Conservation (phyloP, 352 stramenopile species). For the Globisporangium echinulatum region DNA sequence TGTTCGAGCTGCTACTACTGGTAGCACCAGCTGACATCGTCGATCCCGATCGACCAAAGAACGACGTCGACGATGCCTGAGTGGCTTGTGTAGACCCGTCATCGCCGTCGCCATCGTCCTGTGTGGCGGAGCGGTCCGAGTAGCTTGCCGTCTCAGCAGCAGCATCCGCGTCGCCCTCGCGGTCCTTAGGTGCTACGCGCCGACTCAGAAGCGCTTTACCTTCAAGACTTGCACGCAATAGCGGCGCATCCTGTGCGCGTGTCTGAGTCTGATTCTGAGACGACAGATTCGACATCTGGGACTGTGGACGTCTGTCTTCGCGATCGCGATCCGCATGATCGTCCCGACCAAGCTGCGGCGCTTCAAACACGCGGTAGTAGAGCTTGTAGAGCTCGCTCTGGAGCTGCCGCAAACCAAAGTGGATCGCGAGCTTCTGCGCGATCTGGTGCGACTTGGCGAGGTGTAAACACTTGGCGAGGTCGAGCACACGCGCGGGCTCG, state of each 20-base stretch:
- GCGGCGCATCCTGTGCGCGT: neutral
- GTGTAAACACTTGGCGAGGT: slow-evolving; percentile 76
- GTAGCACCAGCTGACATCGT: neutral
- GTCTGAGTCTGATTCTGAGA: neutral
- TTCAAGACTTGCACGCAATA: slow-evolving; percentile 7
- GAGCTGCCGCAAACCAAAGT: slow-evolving; percentile 71
- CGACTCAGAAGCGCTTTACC: slow-evolving; percentile 15
- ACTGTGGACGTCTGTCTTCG: no score
- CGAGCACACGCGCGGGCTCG: slow-evolving; percentile 56
- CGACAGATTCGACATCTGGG: neutral
- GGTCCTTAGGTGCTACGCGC: neutral
- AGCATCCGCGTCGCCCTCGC: no score
- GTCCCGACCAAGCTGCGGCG: slow-evolving; percentile 14
- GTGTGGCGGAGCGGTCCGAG: neutral
- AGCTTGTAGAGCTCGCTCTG: slow-evolving; percentile 69
- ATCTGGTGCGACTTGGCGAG: slow-evolving; percentile 82
- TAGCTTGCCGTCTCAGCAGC: no score
- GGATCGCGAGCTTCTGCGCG: slow-evolving; percentile 72
- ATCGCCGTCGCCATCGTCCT: neutral
- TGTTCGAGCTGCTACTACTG: neutral
- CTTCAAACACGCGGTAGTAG: slow-evolving; percentile 58
- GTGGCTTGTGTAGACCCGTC: neutral
- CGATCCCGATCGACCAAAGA: slow-evolving; percentile 4
- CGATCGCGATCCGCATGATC: neutral
- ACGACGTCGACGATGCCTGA: slow-evolving; percentile 9